Conservation (phyloP, 2,329 filamentous ascomycete species). For the Verticillium isaacii region DNA sequence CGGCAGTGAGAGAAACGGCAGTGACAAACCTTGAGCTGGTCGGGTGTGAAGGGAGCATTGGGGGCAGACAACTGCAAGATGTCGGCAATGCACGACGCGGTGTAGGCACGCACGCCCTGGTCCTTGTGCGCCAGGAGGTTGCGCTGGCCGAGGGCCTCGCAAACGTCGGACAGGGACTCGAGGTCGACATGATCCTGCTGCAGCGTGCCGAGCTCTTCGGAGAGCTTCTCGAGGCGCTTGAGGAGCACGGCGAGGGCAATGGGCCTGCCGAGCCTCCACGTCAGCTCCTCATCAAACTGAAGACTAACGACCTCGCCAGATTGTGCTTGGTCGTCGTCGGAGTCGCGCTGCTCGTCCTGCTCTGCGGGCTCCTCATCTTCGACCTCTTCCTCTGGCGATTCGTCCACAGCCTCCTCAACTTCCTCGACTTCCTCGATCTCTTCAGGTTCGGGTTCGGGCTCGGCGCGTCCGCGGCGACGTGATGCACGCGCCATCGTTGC, state of each 20-base stretch:
- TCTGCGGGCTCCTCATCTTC: constrained; percentile 18
- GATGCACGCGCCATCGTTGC: constrained; percentile 1
- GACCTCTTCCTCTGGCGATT: constrained; percentile 10
- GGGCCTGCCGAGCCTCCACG: constrained; percentile 87
- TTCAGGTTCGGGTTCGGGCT: constrained; percentile 6
- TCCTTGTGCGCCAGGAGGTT: constrained; percentile 90
- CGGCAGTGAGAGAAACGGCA: not conserved
- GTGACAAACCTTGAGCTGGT: constrained; percentile 77
- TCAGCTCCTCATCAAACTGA: constrained; percentile 78
- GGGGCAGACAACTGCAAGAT: constrained; percentile 90
- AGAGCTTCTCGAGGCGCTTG: constrained; percentile 72
- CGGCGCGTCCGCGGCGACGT: constrained; percentile 3
- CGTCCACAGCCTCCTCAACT: not conserved
- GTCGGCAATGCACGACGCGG: constrained; percentile 86
- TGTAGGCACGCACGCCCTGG: constrained; percentile 84
- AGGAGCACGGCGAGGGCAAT: constrained; percentile 81
- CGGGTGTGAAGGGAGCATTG: constrained; percentile 85
- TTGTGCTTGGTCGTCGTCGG: not conserved
- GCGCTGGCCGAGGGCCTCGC: constrained; percentile 76
- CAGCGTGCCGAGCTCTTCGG: constrained; percentile 76
- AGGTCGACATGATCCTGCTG: constrained; percentile 84
- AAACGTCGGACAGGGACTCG: constrained; percentile 77
- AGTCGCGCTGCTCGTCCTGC: not conserved
- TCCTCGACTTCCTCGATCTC: constrained; percentile 6
- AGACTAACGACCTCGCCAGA: constrained; percentile 41